Base-by-base conservation (phyloP, 169 alveolate genomes). In the Plasmodium blacklocki region DNA sequence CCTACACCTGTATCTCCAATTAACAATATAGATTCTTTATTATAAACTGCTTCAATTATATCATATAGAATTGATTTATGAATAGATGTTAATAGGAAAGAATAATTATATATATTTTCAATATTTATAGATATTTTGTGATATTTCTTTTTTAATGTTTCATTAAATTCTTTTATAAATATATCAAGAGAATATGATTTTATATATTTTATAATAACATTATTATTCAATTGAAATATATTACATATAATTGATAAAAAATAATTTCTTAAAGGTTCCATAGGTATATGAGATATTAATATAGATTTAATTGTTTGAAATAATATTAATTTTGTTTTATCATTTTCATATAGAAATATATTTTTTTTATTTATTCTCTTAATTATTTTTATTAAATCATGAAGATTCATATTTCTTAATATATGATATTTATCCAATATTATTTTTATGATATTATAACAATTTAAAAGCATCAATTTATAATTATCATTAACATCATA, bases 1-100 rank as follows among this genome's bases (percentile, higher is more conserved):
- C 99, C 99, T 8, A 99, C 97, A 3, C 99, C 99, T 0, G 99
- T 98, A 88, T 99, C 99, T 11, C 99, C 99, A 59, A 98, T 98
- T 54, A 99, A 91, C 74, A 99, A 93, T 54, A 98, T 97, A 15
- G 99, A 98, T 91, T 98, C 99, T 60, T 97, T 95, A 88, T 96
- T 94, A 52, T 88, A 72, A 54, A 96, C 93, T 11, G 97, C 91
- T 18, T 93, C 92, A 60, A 90, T 93, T 23, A 97, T 76, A 88
- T 96, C 96, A 88, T 93, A 95, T 73, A 97, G 60, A 50, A 97
- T 85, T 32, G 96, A 95, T 47, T 89, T 88, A 87, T 97, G 98
- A 12, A 94, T 88, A 23, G 94, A 63, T 62, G 93, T 59, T 80
- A 93, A 63, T 43, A 90, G 23, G 70, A 88, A 88, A 21, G 94